A percentile compares a stretch with the other conserved stretches of the same genome.
Evolutionary conservation across 108 stramenopile species (phyloP).

Genomic region (Mayamaea pseudoterrestris): DNA sequence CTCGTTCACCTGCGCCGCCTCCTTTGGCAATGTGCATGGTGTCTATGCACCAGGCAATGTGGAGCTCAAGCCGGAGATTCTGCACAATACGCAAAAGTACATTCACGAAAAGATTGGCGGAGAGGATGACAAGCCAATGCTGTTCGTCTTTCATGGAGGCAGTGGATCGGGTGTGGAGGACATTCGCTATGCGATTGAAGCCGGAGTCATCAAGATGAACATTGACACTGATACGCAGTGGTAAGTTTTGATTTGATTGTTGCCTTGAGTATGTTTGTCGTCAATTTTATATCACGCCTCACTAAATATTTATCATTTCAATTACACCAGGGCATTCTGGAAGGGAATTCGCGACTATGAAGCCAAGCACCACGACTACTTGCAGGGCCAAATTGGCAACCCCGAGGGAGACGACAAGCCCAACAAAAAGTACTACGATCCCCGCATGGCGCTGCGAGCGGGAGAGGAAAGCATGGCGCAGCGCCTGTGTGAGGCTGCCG

Average conservation of each 20-base stretch:
- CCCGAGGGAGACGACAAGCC: conserved; percentile 91
- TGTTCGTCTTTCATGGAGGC: conserved; percentile 92
- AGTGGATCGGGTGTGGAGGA: conserved; percentile 72
- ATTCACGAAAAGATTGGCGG: conserved; percentile 76
- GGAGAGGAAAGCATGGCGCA: conserved; percentile 84
- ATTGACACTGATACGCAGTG: conserved; percentile 97
- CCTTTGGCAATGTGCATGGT: conserved; percentile 91
- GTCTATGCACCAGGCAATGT: conserved; percentile 92
- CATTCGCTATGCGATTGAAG: conserved; percentile 67
- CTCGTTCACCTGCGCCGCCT: conserved; percentile 49
- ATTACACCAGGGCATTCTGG: too few species aligned
- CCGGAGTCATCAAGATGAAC: conserved; percentile 94
- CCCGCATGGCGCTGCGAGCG: conserved; percentile 84
- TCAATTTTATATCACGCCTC: too few species aligned
- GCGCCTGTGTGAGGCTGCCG: conserved; percentile 67
- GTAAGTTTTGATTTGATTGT: too few species aligned
- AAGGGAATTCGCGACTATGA: conserved; percentile 72
- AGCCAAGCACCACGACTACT: conserved; percentile 63
- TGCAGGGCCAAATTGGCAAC: conserved; percentile 91
- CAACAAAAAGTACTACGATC: conserved; percentile 97
- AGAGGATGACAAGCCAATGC: conserved; percentile 68
- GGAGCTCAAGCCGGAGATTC: conserved; percentile 78
- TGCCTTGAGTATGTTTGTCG: too few species aligned
- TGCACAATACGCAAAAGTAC: conserved; percentile 69
- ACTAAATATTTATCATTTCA: too few species aligned